Evolutionary conservation across 2,329 filamentous ascomycete genomes (phyloP).

Genomic region (Blastomyces parvus): DNA sequence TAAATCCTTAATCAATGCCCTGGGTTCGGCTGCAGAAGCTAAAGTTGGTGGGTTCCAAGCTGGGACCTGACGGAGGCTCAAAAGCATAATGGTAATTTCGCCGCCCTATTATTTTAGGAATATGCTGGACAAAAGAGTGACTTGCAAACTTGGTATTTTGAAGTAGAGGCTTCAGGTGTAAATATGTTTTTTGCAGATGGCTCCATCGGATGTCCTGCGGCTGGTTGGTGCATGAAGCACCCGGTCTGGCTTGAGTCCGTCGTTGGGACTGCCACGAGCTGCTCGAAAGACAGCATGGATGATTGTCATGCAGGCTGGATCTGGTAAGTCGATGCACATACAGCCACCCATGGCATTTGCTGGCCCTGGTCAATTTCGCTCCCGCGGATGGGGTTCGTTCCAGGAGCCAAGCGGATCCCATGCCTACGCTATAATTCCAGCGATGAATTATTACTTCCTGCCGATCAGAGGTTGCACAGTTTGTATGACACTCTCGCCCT

Average conservation of each 20-base stretch:
- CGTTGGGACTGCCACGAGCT: constrained; percentile 9
- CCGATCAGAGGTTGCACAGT: constrained; percentile 1
- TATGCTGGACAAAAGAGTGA: background rate
- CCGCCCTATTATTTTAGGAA: constrained; percentile 1
- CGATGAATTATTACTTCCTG: background rate
- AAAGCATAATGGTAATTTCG: background rate
- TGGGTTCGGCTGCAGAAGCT: constrained; percentile 5
- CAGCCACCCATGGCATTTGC: background rate
- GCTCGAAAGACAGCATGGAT: background rate
- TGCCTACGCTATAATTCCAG: background rate
- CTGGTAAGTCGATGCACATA: constrained; percentile 7
- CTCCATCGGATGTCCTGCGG: background rate
- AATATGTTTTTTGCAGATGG: background rate
- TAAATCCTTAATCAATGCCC: background rate
- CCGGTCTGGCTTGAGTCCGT: background rate
- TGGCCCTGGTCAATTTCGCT: background rate
- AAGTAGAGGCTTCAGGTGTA: background rate
- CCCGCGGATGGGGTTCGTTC: constrained; percentile 3
- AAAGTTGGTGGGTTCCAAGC: constrained; percentile 1
- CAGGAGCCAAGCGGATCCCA: constrained; percentile 1
- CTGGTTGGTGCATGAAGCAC: background rate
- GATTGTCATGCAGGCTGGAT: constrained; percentile 1
- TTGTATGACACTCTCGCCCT: background rate
- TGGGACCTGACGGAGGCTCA: background rate
- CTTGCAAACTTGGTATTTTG: constrained; percentile 6